Evolutionary conservation across 164 flowering plant species (phyloP).

Genomic region (Tetrastigma voinierianum): DNA sequence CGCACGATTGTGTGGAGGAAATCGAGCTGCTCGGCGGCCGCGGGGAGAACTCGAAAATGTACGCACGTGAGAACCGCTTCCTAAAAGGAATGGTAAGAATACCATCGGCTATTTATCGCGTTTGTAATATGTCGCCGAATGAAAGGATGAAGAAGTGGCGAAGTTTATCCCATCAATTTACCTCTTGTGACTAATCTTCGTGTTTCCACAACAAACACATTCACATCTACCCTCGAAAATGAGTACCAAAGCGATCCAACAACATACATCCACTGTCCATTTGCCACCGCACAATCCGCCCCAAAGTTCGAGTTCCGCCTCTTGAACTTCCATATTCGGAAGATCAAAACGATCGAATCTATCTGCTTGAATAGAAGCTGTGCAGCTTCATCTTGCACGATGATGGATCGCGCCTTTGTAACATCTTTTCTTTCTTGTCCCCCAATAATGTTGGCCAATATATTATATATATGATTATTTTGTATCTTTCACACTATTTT

Average conservation of each 20-base stretch:
- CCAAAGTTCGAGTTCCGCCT: constrained; percentile 5
- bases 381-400: too few relatives aligned
- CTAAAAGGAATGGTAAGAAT: constrained; percentile 90
- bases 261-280: constrained; percentile 8
- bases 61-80: constrained; percentile 90
- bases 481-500: neutral
- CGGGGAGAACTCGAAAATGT: constrained; percentile 89
- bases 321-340: neutral
- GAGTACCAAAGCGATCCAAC: constrained; percentile 7
- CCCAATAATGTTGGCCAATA: neutral
- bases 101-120: constrained; percentile 95
- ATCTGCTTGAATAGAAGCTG: constrained; percentile 4
- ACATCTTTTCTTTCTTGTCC: neutral
- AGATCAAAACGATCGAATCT: constrained; percentile 6
- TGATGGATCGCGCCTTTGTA: neutral
- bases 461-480: neutral
- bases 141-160: constrained; percentile 87
- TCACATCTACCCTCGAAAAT: constrained; percentile 11
- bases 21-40: constrained; percentile 83
- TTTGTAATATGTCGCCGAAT: constrained; percentile 81
- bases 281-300: constrained; percentile 10
- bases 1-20: constrained; percentile 74
- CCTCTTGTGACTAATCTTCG: constrained; percentile 22
- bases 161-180: constrained; percentile 51
- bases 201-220: constrained; percentile 14